These are phyloP conservation scores for Suhomyces maxii DNA, from an alignment of 1,139 yeast genomes.

Conservation along the genomic window DNA sequence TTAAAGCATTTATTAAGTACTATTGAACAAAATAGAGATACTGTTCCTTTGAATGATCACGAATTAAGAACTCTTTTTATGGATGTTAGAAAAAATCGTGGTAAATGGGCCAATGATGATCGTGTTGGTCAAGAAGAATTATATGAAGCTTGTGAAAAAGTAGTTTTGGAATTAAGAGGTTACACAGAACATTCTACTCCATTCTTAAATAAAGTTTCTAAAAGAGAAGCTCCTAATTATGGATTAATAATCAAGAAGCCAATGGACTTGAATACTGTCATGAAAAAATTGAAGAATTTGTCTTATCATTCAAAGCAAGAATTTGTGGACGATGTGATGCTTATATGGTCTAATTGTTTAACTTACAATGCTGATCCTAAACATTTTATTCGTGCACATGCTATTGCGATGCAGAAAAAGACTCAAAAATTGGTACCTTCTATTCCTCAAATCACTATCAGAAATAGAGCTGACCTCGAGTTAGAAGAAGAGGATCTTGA, in stretches of 20 bases:
- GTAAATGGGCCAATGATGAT: slow-evolving; percentile 97
- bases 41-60: slow-evolving; percentile 72
- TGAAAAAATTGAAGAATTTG: slow-evolving; percentile 80
- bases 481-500: slow-evolving; percentile 59
- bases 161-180: slow-evolving; percentile 82
- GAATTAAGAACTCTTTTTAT: slow-evolving; percentile 82
- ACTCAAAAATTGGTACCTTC: slow-evolving; percentile 73
- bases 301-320: slow-evolving; percentile 83
- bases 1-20: slow-evolving; percentile 76
- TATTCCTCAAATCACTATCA: slow-evolving; percentile 82
- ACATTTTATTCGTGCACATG: slow-evolving; percentile 88
- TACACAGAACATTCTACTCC: slow-evolving; percentile 97
- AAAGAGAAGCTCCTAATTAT: slow-evolving; percentile 97
- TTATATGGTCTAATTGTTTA: slow-evolving; percentile 94
- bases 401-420: slow-evolving; percentile 93
- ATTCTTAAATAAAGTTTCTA: slow-evolving; percentile 88
- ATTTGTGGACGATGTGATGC: slow-evolving; percentile 89
- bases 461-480: slow-evolving; percentile 84
- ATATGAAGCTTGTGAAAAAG: slow-evolving; percentile 96
- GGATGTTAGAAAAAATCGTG: slow-evolving; percentile 92
- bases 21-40: slow-evolving; percentile 77
- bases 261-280: slow-evolving; percentile 94
- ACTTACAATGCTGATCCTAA: slow-evolving; percentile 94
- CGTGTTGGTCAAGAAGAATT: slow-evolving; percentile 95
- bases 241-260: slow-evolving; percentile 87